Evolutionary conservation across 2,329 filamentous ascomycete genomes (phyloP), one percentile per base, ranked within the genome.

Genomic region (Lasiodiplodia gonubiensis): DNA sequence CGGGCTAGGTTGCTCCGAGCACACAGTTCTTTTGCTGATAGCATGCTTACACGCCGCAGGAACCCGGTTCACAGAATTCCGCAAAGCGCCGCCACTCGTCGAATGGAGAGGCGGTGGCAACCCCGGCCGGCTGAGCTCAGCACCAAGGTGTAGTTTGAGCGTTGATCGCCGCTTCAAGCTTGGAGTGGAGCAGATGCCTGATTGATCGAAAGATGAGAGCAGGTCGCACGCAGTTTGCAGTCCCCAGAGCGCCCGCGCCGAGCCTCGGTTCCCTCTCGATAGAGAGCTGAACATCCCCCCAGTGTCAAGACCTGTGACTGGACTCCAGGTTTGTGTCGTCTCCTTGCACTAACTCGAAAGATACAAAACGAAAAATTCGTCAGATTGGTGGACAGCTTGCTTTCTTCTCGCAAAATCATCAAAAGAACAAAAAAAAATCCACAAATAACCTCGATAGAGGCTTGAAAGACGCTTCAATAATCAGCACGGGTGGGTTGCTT

Each of bases 131-230:
- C 64, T 66, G 64, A 66, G 46, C 39, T 66, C 64, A 66, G 46
- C 64, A 66, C 54, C 54, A 66, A 66, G 64, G 64, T 66, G 64
- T 66, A 66, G 64, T 66, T 66, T 55, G 53, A 59, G 39, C 53
- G 48, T 37, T 27, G 33, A 57, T 39, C 46, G 52, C 63, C 52
- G 39, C 39, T 59, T 57, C 23, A 27, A 60, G 39, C 18, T 10
- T 30, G n/a, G 21, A 39, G 33, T 59, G 33, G 53, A 60, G 30
- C 42, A 66, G 30, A 66, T 60, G 53, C 64, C 64, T 66, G 64
- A 66, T 66, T 66, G 64, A 66, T 66, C 30, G 54, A 42, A 51
- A 42, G 33, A 23, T 59, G 54, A 59, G 37, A 57, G 54, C 64
- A 66, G 64, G 53, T 59, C 46, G 46, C 60, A 51, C 49, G 8